phyloP scores from a whole-genome alignment of 208 protist genomes.

The Blechomonas ayalai region DNA sequence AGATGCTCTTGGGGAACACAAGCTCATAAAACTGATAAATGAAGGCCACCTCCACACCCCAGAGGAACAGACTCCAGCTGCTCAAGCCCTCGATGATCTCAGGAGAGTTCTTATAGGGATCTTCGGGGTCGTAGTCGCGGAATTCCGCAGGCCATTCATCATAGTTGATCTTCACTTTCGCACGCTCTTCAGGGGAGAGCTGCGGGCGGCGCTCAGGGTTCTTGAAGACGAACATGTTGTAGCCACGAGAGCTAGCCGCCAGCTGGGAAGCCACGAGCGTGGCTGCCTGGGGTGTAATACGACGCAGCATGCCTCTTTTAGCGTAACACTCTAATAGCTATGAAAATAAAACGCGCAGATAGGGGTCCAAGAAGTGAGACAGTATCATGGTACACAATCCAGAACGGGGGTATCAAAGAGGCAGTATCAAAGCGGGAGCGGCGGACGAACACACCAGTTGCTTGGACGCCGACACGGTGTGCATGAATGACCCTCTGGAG shows the following conservation, averaged over 20 bases:
- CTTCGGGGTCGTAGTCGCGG: conserved; percentile 85
- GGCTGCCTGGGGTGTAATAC: conserved; percentile 36
- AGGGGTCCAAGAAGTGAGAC: no score
- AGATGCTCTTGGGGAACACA: conserved; percentile 85
- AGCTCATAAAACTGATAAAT: conserved; percentile 90
- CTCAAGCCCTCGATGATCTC: conserved; percentile 80
- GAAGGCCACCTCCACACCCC: conserved; percentile 83
- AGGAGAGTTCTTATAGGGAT: conserved; percentile 90
- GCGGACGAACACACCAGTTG: no score
- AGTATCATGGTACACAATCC: no score
- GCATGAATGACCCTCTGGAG: no score
- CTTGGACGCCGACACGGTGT: no score
- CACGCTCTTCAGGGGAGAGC: conserved; percentile 76
- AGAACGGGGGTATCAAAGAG: no score
- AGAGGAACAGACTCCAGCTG: conserved; percentile 87
- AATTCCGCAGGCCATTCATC: conserved; percentile 87
- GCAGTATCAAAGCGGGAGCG: no score
- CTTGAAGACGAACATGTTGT: conserved; percentile 86
- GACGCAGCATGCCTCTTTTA: conserved; percentile 50
- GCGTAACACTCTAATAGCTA: no score
- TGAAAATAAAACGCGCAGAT: no score
- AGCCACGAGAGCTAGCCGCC: conserved; percentile 43
- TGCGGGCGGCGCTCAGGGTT: conserved; percentile 85
- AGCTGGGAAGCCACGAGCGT: conserved; percentile 26
- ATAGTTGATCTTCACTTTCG: conserved; percentile 86